Evolutionary conservation across 176 grass and related monocot genomes (phyloP), one percentile per base, ranked within the genome.

Genomic region (Eragrostis nindensis): DNA sequence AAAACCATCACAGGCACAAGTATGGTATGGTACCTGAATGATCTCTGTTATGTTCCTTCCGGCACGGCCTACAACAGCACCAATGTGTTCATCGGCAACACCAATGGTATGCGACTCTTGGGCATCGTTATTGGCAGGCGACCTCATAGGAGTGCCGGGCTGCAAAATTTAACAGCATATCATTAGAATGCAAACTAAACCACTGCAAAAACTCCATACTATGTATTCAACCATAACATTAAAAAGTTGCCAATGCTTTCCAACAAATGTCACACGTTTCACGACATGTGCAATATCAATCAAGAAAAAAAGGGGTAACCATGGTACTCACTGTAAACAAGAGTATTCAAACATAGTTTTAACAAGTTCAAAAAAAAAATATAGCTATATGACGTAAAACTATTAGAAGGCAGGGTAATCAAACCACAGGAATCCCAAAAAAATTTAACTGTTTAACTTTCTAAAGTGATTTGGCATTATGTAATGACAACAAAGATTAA

Each of bases 1-100:
- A 9, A 53, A 71, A 54, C 0, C 11, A 63, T 50, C 1, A 18
- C 45, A 75, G 8, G 13, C 10, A 59, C 17, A 18, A 49, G 45
- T 21, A 24, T 24, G 52, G 21, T n/a, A n/a, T n/a, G n/a, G n/a
- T 55, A 91, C 96, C 96, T 95, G 92, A 61, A 84, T 88, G 63
- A 99, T 99, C 81, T 95, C 96, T 26, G 44, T 91, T 84, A 99
- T 95, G 56, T 90, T 99, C 73, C 92, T 95, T 45, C 96, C 96
- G 21, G 56, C 90, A 80, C 79, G 82, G 26, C 96, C 96, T 27
- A 99, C 89, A 65, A 99, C 85, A 78, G 96, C 90, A 62, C 96
- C 92, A 8, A 99, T 91, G 86, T 95, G 89, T 74, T 99, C 92
- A 9, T 99, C 96, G 2, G 96, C 90, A n/a, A 99, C 36, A 73